Evolutionary conservation across 2,329 filamentous ascomycete genomes (phyloP).

Genomic region (Rosellinia necatrix): DNA sequence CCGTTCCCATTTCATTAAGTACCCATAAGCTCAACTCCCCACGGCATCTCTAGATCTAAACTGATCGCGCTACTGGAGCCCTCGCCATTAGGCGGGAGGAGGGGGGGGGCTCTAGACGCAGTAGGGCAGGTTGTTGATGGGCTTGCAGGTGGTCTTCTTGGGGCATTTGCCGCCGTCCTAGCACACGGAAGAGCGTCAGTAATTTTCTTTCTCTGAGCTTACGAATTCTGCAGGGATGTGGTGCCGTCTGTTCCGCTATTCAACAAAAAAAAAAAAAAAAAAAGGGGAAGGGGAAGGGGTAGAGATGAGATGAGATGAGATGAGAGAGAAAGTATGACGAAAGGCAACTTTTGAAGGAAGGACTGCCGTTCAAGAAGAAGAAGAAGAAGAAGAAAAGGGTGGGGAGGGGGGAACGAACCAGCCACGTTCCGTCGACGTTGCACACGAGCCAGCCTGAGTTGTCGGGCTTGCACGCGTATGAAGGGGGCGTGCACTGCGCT

Average conservation of each 20-base stretch:
- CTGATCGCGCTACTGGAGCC: not conserved
- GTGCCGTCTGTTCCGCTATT: not conserved
- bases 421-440: constrained; percentile 35
- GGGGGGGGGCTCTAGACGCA: constrained; percentile 29
- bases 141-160: constrained; percentile 32
- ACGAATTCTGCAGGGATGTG: not conserved
- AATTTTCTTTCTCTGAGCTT: not conserved
- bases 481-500: constrained; percentile 31
- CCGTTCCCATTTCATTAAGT: not conserved
- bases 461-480: constrained; percentile 38
- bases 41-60: not conserved
- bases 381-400: no score
- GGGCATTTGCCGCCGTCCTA: constrained; percentile 37
- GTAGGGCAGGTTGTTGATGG: constrained; percentile 39
- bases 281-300: not conserved
- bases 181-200: not conserved
- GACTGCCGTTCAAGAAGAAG: no score
- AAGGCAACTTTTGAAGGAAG: not conserved
- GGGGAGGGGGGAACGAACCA: constrained; percentile 33
- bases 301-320: no score
- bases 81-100: no score
- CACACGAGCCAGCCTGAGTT: constrained; percentile 39
- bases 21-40: not conserved
- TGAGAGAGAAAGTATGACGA: not conserved
- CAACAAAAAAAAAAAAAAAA: no score